Evolutionary conservation across 305 asterid species (phyloP).

Genomic region (Salvia sclarea): DNA sequence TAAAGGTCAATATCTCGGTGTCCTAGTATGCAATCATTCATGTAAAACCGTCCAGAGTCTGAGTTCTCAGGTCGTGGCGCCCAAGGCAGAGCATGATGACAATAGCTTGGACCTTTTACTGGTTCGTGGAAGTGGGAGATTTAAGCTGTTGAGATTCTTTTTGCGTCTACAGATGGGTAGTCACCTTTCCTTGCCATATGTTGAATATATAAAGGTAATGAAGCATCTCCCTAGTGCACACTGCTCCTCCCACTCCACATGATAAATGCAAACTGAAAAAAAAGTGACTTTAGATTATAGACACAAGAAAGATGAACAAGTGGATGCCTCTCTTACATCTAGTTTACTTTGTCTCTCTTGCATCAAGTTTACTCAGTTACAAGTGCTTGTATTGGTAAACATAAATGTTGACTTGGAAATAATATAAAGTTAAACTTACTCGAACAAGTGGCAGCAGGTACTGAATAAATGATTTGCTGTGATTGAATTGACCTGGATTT

Average conservation of each 20-base stretch:
- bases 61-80: conserved; percentile 95
- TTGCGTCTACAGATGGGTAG: conserved; percentile 75
- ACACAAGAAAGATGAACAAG: background rate
- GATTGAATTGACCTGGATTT: conserved; percentile 22
- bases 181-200: conserved; percentile 84
- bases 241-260: background rate
- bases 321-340: background rate
- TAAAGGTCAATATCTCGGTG: conserved; percentile 83
- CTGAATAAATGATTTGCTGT: background rate
- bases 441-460: background rate
- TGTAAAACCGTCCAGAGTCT: conserved; percentile 94
- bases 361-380: background rate
- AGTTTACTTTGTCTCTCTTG: background rate
- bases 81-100: conserved; percentile 93
- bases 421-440: background rate
- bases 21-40: conserved; percentile 86
- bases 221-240: background rate
- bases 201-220: conserved; percentile 87
- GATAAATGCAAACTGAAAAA: background rate
- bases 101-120: conserved; percentile 74
- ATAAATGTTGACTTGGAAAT: no score
- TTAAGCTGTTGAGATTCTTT: conserved; percentile 80
- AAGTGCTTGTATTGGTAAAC: no score
- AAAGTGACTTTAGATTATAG: background rate
- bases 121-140: conserved; percentile 82